Evolutionary conservation across 2,329 filamentous ascomycete genomes (phyloP).

Genomic region (Drechslerella coelobrocha): DNA sequence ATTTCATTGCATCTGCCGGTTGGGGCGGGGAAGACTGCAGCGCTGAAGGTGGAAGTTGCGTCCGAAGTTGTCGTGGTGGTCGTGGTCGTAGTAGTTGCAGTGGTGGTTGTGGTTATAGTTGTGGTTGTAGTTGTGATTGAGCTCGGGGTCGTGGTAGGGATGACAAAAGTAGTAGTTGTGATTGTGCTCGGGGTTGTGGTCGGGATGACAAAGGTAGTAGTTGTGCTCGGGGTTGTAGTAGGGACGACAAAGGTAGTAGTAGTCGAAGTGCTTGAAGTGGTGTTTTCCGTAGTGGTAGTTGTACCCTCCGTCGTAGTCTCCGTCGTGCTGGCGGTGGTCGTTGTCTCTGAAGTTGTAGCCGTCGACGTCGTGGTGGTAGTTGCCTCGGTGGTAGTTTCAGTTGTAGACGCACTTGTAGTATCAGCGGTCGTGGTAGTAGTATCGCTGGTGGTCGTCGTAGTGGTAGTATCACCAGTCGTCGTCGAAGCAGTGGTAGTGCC

Average conservation of each 20-base stretch:
- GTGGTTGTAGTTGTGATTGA: not conserved
- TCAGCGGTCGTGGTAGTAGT: not conserved
- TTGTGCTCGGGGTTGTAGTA: not conserved
- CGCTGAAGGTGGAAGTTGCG: not conserved
- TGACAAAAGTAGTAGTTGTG: too few species aligned
- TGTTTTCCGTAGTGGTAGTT: not conserved
- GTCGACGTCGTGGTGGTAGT: not conserved
- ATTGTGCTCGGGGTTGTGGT: not conserved
- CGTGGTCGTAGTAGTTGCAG: not conserved
- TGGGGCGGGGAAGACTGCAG: conserved; percentile 4
- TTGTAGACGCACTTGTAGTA: not conserved
- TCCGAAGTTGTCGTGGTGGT: not conserved
- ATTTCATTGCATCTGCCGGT: conserved; percentile 6
- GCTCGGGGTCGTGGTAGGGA: not conserved
- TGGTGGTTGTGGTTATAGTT: not conserved
- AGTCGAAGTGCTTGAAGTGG: not conserved
- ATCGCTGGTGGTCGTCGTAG: not conserved
- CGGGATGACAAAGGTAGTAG: too few species aligned
- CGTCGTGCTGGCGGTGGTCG: not conserved
- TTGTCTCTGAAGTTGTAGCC: not conserved
- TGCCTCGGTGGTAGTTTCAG: not conserved
- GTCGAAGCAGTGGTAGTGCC: too few species aligned
- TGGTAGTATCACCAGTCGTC: not conserved
- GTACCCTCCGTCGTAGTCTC: not conserved
- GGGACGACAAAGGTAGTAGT: too few species aligned